phyloP scores from a whole-genome alignment of 2,329 filamentous ascomycete species.

The Torrubiella hemipterigena region DNA sequence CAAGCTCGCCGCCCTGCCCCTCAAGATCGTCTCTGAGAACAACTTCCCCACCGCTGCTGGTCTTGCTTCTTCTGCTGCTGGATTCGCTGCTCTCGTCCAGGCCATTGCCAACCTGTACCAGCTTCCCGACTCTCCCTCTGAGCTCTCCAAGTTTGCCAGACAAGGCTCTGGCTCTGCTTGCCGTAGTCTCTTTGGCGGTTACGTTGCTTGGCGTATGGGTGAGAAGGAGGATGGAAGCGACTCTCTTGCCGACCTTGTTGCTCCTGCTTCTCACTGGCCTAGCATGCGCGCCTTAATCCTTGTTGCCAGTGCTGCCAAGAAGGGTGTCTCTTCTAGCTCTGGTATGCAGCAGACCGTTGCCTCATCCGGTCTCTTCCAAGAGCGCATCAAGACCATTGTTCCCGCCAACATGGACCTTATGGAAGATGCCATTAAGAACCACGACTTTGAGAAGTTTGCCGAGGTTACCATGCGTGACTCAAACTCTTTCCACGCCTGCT shows the following conservation, averaged over 20 bases:
- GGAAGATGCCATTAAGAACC: slow-evolving; percentile 65
- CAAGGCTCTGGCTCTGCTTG: slow-evolving; percentile 95
- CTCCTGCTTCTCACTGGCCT: slow-evolving; percentile 84
- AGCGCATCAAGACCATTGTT: slow-evolving; percentile 64
- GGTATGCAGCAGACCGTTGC: slow-evolving; percentile 97
- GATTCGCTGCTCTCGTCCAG: slow-evolving; percentile 61
- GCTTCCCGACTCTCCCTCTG: slow-evolving; percentile 66
- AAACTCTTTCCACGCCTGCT: slow-evolving; percentile 93
- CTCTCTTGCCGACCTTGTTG: slow-evolving; percentile 78
- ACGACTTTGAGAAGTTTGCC: slow-evolving; percentile 79
- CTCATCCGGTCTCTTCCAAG: slow-evolving; percentile 77
- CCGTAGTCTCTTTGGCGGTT: slow-evolving; percentile 85
- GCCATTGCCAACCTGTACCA: slow-evolving; percentile 88
- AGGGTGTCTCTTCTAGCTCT: slow-evolving; percentile 82
- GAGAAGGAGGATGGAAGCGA: slow-evolving; percentile 66
- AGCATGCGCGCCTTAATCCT: slow-evolving; percentile 87
- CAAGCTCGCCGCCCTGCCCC: slow-evolving; percentile 62
- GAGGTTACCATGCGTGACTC: slow-evolving; percentile 92
- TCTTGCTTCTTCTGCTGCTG: slow-evolving; percentile 60
- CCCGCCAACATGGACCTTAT: slow-evolving; percentile 74
- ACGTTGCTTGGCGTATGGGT: slow-evolving; percentile 89
- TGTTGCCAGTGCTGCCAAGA: slow-evolving; percentile 87
- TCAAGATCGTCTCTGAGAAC: slow-evolving; percentile 89
- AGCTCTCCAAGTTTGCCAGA: slow-evolving; percentile 78
- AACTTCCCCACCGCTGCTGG: slow-evolving; percentile 98